Base-by-base conservation (phyloP, 1,284 basidiomycete genomes). In the Austroboletus niveus region DNA sequence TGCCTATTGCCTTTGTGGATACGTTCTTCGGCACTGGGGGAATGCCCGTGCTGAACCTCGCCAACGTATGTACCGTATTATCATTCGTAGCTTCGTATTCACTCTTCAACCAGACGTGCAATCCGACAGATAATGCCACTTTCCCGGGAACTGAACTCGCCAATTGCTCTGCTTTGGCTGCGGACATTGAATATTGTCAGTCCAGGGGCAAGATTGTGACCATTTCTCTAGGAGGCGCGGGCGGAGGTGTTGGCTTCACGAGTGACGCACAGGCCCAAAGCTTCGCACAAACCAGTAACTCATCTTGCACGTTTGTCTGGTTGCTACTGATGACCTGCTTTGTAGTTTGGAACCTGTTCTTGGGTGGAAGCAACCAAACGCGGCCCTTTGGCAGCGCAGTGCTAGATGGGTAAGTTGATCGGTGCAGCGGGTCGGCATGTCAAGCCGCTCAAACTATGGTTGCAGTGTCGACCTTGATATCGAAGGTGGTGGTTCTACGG, bases 171-270 rank as follows among this genome's bases (percentile, higher is more conserved):
- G 75, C 76, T 64, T 62, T 85, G 48, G 79, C 81, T 6, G 63
- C 74, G 6, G 79, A 79, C 57, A 86, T 87, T 47, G 55, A 82
- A 61, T 71, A 75, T 9, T 87, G 85, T 64, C 85, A 87, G 62
- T 73, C 80, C 8, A 74, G 71, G 52, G 85, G 84, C 45, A 87
- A 87, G 68, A 79, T 84, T 34, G 72, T 87, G 46, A 86, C 85
- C 0, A 68, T 87, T 45, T 81, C 78, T 56, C 68, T 86, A 24
- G 85, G 85, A 34, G 84, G 85, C 40, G 82, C 81, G 2, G 78
- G 77, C 5, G 82, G 82, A 29, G 71, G 75, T 10, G 75, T 76
- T n/a, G 66, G 69, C 30, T 85, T 86, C 65, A 69, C 65, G 36
- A 75, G 73, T 14, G 79, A 81, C 53, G 63, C 75, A 0, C 75